Percentiles rank a stretch among this genome's conserved stretches.
These are phyloP conservation scores for Ilex asprella DNA, from an alignment of 257 asterid species.

Conservation along the genomic window DNA sequence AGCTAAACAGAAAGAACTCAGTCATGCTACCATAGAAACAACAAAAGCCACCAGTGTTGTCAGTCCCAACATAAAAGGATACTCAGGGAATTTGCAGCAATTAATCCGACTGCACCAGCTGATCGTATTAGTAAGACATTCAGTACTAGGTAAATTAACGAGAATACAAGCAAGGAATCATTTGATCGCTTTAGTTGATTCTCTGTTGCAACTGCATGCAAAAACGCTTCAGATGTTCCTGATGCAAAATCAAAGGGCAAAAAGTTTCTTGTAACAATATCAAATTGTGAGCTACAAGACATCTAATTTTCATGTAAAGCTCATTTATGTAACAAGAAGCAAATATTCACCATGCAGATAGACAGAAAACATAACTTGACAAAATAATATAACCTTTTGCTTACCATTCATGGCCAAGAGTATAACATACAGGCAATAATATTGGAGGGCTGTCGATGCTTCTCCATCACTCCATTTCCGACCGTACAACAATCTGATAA, in stretches of 20 bases:
- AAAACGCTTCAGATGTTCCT: constrained; percentile 97
- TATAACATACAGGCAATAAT: constrained; percentile 76
- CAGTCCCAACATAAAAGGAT: constrained; percentile 41
- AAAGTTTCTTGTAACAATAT: constrained; percentile 3
- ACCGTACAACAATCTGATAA: constrained; percentile 78
- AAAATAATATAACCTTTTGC: not conserved
- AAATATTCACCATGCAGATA: no score
- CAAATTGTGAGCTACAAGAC: not conserved
- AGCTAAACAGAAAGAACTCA: no score
- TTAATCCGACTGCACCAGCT: constrained; percentile 88
- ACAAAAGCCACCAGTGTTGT: not conserved
- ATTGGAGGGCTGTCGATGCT: constrained; percentile 79
- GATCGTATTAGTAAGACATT: constrained; percentile 69
- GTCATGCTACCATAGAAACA: no score
- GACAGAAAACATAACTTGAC: not conserved
- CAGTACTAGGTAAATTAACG: constrained; percentile 57
- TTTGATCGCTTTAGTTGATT: constrained; percentile 68
- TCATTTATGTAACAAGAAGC: no score
- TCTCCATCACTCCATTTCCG: constrained; percentile 98
- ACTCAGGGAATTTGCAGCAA: constrained; percentile 89
- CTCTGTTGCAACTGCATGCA: constrained; percentile 95
- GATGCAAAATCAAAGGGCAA: constrained; percentile 10
- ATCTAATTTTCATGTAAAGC: no score
- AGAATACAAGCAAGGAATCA: constrained; percentile 66
- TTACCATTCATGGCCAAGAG: constrained; percentile 91